Evolutionary conservation across 2,329 filamentous ascomycete species (phyloP).

Genomic region (Penicillium sp.): DNA sequence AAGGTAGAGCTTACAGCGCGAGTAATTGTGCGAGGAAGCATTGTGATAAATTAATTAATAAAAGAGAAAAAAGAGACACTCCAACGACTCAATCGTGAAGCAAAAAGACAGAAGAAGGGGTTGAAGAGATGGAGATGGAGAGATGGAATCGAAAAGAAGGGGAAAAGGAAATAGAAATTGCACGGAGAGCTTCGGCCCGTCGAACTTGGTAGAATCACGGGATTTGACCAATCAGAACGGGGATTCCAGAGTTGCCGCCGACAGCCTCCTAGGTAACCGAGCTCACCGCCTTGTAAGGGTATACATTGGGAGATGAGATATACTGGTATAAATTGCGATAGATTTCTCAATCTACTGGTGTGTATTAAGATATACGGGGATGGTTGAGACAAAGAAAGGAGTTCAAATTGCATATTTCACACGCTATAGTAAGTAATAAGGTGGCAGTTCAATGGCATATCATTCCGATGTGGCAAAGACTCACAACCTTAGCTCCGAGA

Average conservation of each 20-base stretch:
- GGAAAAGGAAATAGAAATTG: constrained; percentile 34
- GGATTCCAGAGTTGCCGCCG: background rate
- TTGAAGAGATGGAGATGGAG: constrained; percentile 20
- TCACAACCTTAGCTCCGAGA: background rate
- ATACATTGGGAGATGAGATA: background rate
- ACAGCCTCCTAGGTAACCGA: constrained; percentile 16
- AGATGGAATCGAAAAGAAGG: constrained; percentile 20
- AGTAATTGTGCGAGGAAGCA: constrained; percentile 70
- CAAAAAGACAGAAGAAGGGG: constrained; percentile 17
- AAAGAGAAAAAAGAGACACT: constrained; percentile 31
- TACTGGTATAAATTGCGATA: background rate
- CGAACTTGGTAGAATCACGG: constrained; percentile 39
- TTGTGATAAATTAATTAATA: constrained; percentile 51
- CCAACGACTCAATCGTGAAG: constrained; percentile 37
- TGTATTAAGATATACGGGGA: background rate
- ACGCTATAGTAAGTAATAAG: background rate
- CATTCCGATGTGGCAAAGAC: background rate
- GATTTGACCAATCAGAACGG: constrained; percentile 18
- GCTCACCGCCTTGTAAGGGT: constrained; percentile 11
- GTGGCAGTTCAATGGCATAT: background rate
- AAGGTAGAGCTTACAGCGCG: constrained; percentile 63
- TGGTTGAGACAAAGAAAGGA: background rate
- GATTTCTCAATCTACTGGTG: too few species aligned
- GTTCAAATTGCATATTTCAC: background rate
- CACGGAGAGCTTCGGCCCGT: constrained; percentile 37